Evolutionary conservation across 805 yeast genomes (phyloP).

Genomic region (Pichia thaimueangensis): DNA sequence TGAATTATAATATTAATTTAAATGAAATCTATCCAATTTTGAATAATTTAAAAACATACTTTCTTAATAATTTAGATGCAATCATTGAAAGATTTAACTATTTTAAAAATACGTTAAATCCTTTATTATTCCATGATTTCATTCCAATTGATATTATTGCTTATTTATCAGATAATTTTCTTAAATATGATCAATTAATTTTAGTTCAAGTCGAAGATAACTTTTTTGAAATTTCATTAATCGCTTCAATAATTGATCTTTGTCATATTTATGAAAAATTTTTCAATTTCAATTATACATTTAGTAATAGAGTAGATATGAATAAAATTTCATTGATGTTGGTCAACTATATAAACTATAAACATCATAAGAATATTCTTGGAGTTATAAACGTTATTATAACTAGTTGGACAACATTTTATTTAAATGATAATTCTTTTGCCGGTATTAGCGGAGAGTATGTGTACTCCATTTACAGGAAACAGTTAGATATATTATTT

Average conservation of each 20-base stretch:
- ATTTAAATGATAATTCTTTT: background rate
- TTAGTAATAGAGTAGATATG: background rate
- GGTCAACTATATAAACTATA: background rate
- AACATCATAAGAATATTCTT: background rate
- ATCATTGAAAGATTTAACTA: slow-evolving; percentile 11
- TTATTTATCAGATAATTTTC: no score
- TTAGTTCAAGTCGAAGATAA: background rate
- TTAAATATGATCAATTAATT: no score
- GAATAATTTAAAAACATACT: background rate
- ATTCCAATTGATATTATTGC: slow-evolving; percentile 6
- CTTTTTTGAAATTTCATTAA: slow-evolving; percentile 13
- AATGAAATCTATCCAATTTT: background rate
- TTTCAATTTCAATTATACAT: slow-evolving; percentile 1
- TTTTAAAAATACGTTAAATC: slow-evolving; percentile 3
- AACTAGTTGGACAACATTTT: background rate
- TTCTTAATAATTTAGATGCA: slow-evolving; percentile 8
- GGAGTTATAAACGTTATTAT: background rate
- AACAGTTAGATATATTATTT: slow-evolving; percentile 1
- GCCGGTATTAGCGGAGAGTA: slow-evolving; percentile 3
- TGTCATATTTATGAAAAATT: no score
- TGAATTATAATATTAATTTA: background rate
- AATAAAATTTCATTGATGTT: background rate
- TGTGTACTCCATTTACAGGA: slow-evolving; percentile 9
- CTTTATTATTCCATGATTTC: background rate
- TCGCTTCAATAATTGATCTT: slow-evolving; percentile 15